phyloP scores from a whole-genome alignment of 73 alveolate genomes.

The Paramecium bursaria region DNA sequence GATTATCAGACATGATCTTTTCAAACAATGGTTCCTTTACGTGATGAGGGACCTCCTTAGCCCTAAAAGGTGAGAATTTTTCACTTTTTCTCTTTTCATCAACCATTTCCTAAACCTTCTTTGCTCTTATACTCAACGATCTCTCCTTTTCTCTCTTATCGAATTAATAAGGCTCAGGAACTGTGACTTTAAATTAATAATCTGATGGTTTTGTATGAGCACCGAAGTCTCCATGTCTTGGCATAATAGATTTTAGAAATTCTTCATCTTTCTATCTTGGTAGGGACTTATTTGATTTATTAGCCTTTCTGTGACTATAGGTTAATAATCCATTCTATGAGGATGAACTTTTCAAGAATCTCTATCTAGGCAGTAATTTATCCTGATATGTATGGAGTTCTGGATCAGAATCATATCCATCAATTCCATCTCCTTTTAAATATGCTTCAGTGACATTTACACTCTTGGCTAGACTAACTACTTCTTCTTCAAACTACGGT shows the following conservation, averaged over 20 bases:
- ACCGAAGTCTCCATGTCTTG: slow-evolving; percentile 69
- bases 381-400: slow-evolving; percentile 63
- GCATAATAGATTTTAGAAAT: slow-evolving; percentile 50
- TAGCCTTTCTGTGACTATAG: slow-evolving; percentile 26
- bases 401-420: slow-evolving; percentile 74
- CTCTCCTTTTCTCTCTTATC: slow-evolving; percentile 83
- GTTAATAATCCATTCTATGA: slow-evolving; percentile 6
- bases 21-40: slow-evolving; percentile 76
- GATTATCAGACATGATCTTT: slow-evolving; percentile 76
- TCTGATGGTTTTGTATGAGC: slow-evolving; percentile 61
- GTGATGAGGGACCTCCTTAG: slow-evolving; percentile 80
- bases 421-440: slow-evolving; percentile 52
- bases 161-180: slow-evolving; percentile 85
- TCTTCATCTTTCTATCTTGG: slow-evolving; percentile 36
- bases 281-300: background rate
- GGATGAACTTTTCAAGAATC: slow-evolving; percentile 23
- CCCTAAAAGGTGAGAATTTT: slow-evolving; percentile 70
- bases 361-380: slow-evolving; percentile 43
- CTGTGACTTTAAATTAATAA: slow-evolving; percentile 76
- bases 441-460: slow-evolving; percentile 43
- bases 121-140: slow-evolving; percentile 73
- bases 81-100: slow-evolving; percentile 75
- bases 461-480: slow-evolving; percentile 42
- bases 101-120: slow-evolving; percentile 82
- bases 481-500: slow-evolving; percentile 78